Base-by-base conservation (phyloP, 345 rosid species). In the Boechera divaricarpa region DNA sequence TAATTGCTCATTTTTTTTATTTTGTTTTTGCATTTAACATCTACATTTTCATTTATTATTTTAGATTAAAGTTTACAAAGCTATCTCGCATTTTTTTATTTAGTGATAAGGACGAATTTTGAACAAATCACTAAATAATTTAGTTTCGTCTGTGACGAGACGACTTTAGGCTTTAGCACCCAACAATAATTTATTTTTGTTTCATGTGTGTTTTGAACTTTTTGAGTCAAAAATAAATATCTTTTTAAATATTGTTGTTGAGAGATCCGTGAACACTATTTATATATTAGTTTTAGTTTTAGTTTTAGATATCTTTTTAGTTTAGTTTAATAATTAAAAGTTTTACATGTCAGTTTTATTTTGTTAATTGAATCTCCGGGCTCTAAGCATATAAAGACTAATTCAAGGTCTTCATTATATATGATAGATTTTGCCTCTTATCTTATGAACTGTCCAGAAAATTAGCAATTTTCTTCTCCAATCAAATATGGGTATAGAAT, bases 201-300 rank as follows among this genome's bases (percentile, higher is more conserved):
- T 64, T 41, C 26, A 11, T 35, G 12, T 68, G 18, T 15, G 41
- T 8, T 36, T 9, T 59, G 18, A 53, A 26, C 33, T 56, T 31
- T 21, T 56, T 56, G 39, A 60, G 29, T 59, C 8, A 24, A 35
- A 35, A 29, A 54, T 28, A 1, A 2, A 2, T 28, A 28, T 1
- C 2, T 28, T 2, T 28, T 28, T 28, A 21, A 47, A 76, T 76
- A 13, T 31, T 58, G 63, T 75, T 59, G 79, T 67, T 76, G 74
- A 67, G 68, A 67, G 67, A 75, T 51, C 44, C 32, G 6, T 9
- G 62, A 38, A 5, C 28, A n/a, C 10, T 36, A 10, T 6, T 32
- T 12, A 4, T 35, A 9, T 10, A 35, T 32, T 18, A 4, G 7
- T 16, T 24, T 21, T 48, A 35, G 9, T 35, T 33, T 33, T 33